Base-by-base conservation (phyloP, 345 rosid species). In the Kandelia obovata region DNA sequence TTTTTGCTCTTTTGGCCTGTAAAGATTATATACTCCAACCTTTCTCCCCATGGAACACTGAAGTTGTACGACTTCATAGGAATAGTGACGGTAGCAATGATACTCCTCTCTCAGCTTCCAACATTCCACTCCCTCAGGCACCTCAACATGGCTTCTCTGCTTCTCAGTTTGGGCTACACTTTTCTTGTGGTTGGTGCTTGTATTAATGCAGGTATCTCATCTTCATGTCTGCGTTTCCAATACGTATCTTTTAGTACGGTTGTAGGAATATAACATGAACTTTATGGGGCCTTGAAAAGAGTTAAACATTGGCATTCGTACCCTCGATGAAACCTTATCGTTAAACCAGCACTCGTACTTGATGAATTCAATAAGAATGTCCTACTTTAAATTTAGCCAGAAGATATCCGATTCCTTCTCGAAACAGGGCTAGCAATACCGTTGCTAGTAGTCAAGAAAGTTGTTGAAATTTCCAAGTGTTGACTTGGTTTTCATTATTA, bases 71-170 rank as follows among this genome's bases (percentile, higher is more conserved):
- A 89, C 78, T 95, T 95, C 85, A 89, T 95, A 72, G 96, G 94
- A 63, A 90, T 95, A 87, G 99, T 90, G 69, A 95, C 99, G 11
- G 86, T 27, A 72, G 89, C 86, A 16, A 95, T 92, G 99, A 85
- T 89, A 60, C 67, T 84, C 66, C 87, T 96, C 26, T 89, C 99
- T 62, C 99, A 95, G 81, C 79, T 96, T 47, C 95, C 99, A 61
- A 80, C 90, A 51, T 96, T 92, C 83, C 98, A 96, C 81, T 92
- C 99, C 73, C 99, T 96, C 56, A 86, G 98, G 65, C 92, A 90
- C 87, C 80, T 95, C 75, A 95, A 90, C 78, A 70, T 84, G 60
- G 92, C 63, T 63, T 92, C 99, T 61, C 81, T 95, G 6, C 71
- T 95, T 70, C 94, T 92, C 79, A 90, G 99, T 77, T 80, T 92